These are phyloP conservation scores for Morella rubra DNA, from an alignment of 306 rosid species.

Conservation along the genomic window DNA sequence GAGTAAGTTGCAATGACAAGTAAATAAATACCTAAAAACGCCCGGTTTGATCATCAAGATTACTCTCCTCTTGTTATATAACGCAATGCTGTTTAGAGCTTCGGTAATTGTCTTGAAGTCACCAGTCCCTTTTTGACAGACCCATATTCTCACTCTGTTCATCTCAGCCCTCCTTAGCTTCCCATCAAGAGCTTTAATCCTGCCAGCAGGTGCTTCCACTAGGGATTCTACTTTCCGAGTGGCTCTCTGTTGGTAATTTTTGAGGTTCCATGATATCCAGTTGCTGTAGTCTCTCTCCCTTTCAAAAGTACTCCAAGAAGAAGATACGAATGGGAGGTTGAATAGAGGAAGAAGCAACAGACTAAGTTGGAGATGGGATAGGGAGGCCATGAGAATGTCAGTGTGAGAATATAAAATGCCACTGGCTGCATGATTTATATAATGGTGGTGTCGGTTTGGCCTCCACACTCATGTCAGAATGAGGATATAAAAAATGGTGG, in stretches of 20 bases:
- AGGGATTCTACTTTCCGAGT: conserved; percentile 18
- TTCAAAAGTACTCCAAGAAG: conserved; percentile 22
- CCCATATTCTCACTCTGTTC: conserved; percentile 41
- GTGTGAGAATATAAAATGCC: not conserved
- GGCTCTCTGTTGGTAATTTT: conserved; percentile 29
- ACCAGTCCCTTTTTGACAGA: conserved; percentile 45
- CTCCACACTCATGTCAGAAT: no score
- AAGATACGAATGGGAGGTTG: conserved; percentile 9
- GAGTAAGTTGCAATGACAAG: not conserved
- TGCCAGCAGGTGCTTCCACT: not conserved
- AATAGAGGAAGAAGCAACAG: conserved; percentile 30
- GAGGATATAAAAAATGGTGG: no score
- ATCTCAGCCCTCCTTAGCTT: conserved; percentile 49
- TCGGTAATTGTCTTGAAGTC: conserved; percentile 56
- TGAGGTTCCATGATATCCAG: conserved; percentile 59
- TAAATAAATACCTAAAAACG: conserved; percentile 48
- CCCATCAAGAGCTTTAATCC: conserved; percentile 31
- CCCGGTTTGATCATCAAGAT: conserved; percentile 48
- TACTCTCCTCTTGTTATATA: conserved; percentile 47
- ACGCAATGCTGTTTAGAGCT: conserved; percentile 56
- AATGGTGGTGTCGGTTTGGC: no score
- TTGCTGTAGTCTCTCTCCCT: conserved; percentile 33
- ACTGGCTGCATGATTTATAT: not conserved
- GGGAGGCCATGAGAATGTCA: conserved; percentile 40
- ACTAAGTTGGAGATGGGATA: conserved; percentile 15